phyloP scores from a whole-genome alignment of 768 basidiomycete genomes.

The Paxillus ammoniavirescens region DNA sequence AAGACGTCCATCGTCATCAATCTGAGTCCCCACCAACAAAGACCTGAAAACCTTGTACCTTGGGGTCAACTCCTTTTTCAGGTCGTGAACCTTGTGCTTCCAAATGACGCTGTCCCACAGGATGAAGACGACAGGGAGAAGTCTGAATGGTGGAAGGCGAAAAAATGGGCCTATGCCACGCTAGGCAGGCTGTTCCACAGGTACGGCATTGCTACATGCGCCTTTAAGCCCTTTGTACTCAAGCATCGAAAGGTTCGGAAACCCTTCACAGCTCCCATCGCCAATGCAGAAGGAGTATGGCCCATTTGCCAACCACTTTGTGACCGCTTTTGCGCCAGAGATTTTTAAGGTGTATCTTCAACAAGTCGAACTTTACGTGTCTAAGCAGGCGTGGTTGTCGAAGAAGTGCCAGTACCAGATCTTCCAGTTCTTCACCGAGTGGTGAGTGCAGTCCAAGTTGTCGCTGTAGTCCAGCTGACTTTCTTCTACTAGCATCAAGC shows the following conservation, averaged over 20 bases:
- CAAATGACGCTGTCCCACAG: constrained; percentile 60
- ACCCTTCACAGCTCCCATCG: constrained; percentile 81
- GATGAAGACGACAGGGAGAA: constrained; percentile 76
- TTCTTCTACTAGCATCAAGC: constrained; percentile 66
- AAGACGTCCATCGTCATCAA: constrained; percentile 76
- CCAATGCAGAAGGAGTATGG: constrained; percentile 68
- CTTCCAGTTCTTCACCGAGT: constrained; percentile 84
- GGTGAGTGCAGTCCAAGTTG: constrained; percentile 45
- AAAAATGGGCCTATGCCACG: constrained; percentile 90
- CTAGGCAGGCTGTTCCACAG: constrained; percentile 79
- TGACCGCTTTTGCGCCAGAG: constrained; percentile 77
- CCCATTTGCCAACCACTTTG: constrained; percentile 75
- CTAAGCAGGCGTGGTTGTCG: constrained; percentile 72
- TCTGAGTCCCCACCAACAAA: constrained; percentile 73
- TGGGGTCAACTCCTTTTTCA: constrained; percentile 86
- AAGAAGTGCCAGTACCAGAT: constrained; percentile 84
- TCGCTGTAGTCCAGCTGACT: constrained; percentile 10
- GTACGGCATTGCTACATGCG: constrained; percentile 26
- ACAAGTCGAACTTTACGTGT: constrained; percentile 65
- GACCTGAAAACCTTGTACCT: constrained; percentile 70
- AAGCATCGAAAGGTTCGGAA: constrained; percentile 60
- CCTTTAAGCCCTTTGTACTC: neutral
- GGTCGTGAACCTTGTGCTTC: constrained; percentile 71
- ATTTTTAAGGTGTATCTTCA: constrained; percentile 79
- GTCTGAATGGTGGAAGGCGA: constrained; percentile 87